phyloP scores from a whole-genome alignment of 2,329 filamentous ascomycete species.

The Venturia asperata region DNA sequence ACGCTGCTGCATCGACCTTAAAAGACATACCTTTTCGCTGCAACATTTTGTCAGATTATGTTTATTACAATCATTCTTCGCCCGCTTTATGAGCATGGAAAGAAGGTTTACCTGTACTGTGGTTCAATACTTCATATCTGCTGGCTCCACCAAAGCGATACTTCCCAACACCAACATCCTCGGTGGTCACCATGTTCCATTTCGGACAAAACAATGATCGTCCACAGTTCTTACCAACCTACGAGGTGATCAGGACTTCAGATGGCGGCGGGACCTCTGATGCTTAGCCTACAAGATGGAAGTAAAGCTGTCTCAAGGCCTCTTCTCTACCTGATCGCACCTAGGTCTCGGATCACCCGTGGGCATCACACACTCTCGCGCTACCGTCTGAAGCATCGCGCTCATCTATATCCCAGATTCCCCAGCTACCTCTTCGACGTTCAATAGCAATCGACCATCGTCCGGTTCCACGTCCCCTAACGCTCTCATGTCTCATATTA shows the following conservation, averaged over 20 bases:
- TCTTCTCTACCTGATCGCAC: background rate
- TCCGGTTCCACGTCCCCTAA: background rate
- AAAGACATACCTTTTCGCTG: no score
- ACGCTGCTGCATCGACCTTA: background rate
- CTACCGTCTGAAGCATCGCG: background rate
- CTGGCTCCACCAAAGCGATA: background rate
- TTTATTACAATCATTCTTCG: background rate
- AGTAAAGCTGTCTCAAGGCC: background rate
- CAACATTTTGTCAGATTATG: no score
- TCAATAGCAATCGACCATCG: background rate
- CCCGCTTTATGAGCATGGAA: background rate
- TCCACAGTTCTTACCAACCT: no score
- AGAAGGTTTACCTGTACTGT: background rate
- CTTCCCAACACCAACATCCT: background rate
- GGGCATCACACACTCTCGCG: background rate
- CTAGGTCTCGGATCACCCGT: background rate
- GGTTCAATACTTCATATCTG: background rate
- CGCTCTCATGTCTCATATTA: background rate
- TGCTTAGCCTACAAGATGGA: background rate
- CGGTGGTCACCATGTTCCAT: background rate
- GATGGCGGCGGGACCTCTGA: background rate
- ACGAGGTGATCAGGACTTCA: no score
- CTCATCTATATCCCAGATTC: background rate
- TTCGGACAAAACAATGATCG: background rate
- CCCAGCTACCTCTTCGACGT: background rate